Percentiles rank a stretch among this genome's conserved stretches.
Evolutionary conservation across 2,329 filamentous ascomycete genomes (phyloP).

Genomic region (Trichophyton schoenleinii): DNA sequence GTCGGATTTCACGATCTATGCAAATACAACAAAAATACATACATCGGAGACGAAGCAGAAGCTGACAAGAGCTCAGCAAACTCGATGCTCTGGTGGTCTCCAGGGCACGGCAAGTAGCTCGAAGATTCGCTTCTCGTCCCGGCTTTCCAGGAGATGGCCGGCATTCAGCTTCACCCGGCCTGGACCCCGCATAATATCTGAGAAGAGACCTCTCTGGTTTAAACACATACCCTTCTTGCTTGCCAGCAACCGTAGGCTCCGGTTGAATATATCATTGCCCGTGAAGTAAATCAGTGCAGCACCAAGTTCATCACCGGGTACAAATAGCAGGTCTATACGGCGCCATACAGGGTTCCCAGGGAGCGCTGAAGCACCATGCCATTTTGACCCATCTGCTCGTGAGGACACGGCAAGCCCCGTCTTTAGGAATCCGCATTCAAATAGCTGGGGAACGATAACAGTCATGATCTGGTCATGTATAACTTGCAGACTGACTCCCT

Average conservation of each 20-base stretch:
- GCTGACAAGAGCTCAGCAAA: conserved; percentile 45
- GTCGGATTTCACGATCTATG: not conserved
- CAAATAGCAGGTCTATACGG: conserved; percentile 71
- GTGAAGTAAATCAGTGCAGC: conserved; percentile 91
- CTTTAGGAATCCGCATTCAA: conserved; percentile 52
- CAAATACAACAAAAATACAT: not conserved
- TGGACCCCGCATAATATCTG: conserved; percentile 51
- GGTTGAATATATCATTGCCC: conserved; percentile 87
- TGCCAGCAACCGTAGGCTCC: conserved; percentile 68
- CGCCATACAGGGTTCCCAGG: conserved; percentile 54
- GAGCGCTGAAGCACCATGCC: conserved; percentile 73
- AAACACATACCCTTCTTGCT: conserved; percentile 69
- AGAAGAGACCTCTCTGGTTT: conserved; percentile 71
- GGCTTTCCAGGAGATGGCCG: conserved; percentile 60
- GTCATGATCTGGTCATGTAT: conserved; percentile 52
- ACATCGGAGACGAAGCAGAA: not conserved
- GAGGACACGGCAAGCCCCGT: conserved; percentile 50
- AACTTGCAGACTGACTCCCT: conserved; percentile 43
- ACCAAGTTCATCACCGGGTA: conserved; percentile 66
- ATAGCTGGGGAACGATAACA: conserved; percentile 50
- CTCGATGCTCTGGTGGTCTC: conserved; percentile 62
- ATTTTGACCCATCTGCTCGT: conserved; percentile 57
- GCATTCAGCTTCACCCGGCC: conserved; percentile 50
- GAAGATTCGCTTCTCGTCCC: conserved; percentile 68
- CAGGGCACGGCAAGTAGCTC: conserved; percentile 71